Evolutionary conservation across 2,329 filamentous ascomycete genomes (phyloP), one percentile per base, ranked within the genome.

Genomic region (Botrytis sinoallii): DNA sequence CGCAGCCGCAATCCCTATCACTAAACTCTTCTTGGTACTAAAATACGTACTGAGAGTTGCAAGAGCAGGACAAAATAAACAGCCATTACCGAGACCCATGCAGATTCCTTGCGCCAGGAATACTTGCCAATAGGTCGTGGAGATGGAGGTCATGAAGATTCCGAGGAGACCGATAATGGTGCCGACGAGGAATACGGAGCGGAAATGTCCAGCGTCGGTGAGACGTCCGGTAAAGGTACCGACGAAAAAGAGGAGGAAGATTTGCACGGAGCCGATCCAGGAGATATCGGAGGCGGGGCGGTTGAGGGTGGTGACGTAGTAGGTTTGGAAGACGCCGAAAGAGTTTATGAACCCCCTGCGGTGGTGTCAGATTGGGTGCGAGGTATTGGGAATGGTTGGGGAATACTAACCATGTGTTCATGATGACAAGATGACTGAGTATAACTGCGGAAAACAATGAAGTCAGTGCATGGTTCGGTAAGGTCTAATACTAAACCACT

Each of bases 181-280:
- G 2, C 81, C 80, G 4, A 75, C 42, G 20, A 78, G 46, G 61
- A 67, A 72, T 6, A 81, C 76, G 0, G 75, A 65, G 7, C 80
- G 79, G 74, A 84, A 84, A 71, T 83, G 82, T 10, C 84, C 83
- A 32, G 82, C 81, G 73, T 85, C 84, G 9, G 82, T 81, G 3
- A 82, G 79, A 16, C 82, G 80, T 3, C 83, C 83, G 14, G 82
- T 80, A 46, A 85, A 79, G 14, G 81, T 83, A 7, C 83, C 82
- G 9, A 84, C 75, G 65, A 84, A 82, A 75, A 84, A 84, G 22
- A 85, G 78, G 22, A 84, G 77, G 74, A 84, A 85, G 52, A 83
- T 77, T 74, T 85, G 83, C 22, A 84, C 77, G n/a, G 80, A 80
- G n/a, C 84, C 84, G n/a, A 86, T 81, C 85, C 84, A 86, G 32